phyloP scores from a whole-genome alignment of 768 basidiomycete genomes.

The Leccinum imitatum region DNA sequence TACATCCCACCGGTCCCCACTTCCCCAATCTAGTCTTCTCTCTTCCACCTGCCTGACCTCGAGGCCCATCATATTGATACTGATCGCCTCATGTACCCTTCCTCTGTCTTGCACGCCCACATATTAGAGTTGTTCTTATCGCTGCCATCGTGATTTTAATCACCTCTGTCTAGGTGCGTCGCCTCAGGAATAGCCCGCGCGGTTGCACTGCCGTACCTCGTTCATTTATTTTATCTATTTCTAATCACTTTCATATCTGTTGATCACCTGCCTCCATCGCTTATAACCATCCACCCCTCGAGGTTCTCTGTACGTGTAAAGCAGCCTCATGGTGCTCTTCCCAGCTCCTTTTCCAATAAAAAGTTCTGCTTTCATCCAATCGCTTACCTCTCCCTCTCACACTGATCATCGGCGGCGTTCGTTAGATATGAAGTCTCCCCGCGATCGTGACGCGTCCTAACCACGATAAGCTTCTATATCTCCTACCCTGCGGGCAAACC shows the following conservation, averaged over 20 bases:
- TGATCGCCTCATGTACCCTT: slow-evolving; percentile 22
- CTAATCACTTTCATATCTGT: neutral
- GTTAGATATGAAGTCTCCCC: neutral
- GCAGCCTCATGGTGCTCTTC: neutral
- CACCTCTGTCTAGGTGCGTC: neutral
- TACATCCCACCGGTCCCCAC: slow-evolving; percentile 1
- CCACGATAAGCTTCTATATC: neutral
- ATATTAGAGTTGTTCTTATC: neutral
- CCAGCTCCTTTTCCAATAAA: neutral
- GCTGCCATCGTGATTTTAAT: neutral
- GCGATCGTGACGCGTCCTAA: neutral
- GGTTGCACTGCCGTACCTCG: no score
- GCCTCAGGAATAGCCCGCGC: slow-evolving; percentile 5
- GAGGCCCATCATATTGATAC: slow-evolving; percentile 28
- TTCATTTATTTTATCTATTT: neutral
- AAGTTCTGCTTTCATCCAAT: neutral
- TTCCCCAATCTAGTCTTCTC: slow-evolving; percentile 19
- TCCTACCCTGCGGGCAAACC: neutral
- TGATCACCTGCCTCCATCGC: neutral
- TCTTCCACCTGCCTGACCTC: slow-evolving; percentile 15
- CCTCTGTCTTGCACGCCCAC: neutral
- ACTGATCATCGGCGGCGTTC: neutral
- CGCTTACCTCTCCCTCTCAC: neutral
- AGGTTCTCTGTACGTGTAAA: neutral
- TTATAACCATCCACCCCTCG: neutral